Percentiles rank a stretch among this genome's conserved stretches.
phyloP scores from a whole-genome alignment of 2,329 filamentous ascomycete genomes.

The Trichoderma polysporum region DNA sequence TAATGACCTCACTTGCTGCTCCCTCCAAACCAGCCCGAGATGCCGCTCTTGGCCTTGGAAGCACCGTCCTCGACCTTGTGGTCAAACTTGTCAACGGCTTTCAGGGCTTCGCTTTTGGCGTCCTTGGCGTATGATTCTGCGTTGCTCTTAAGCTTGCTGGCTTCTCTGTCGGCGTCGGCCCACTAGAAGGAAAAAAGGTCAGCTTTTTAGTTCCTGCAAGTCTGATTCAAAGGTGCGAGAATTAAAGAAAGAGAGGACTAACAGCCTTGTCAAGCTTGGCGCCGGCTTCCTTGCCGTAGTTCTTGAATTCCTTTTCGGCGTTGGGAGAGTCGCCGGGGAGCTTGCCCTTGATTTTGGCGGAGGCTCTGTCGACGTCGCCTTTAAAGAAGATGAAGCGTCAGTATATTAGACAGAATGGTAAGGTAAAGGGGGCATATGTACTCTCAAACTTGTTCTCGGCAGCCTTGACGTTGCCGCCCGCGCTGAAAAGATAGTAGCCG shows the following conservation, averaged over 20 bases:
- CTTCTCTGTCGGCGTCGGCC: slow-evolving; percentile 62
- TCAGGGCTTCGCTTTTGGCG: slow-evolving; percentile 61
- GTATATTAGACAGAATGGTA: not conserved
- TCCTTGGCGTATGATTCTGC: slow-evolving; percentile 62
- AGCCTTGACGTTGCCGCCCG: slow-evolving; percentile 75
- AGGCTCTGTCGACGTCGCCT: slow-evolving; percentile 76
- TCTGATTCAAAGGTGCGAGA: not conserved
- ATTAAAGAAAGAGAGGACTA: slow-evolving; percentile 37
- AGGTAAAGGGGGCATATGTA: slow-evolving; percentile 42
- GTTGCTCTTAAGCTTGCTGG: slow-evolving; percentile 60
- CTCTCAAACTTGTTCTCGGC: slow-evolving; percentile 87
- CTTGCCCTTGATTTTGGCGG: slow-evolving; percentile 62
- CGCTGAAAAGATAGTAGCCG: slow-evolving; percentile 89
- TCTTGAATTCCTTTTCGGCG: slow-evolving; percentile 62
- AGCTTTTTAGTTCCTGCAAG: not conserved
- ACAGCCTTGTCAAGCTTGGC: slow-evolving; percentile 69
- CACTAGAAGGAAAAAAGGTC: slow-evolving; percentile 25
- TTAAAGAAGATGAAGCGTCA: not conserved
- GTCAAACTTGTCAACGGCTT: slow-evolving; percentile 81
- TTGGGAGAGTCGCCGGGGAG: slow-evolving; percentile 60
- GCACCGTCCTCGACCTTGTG: slow-evolving; percentile 76
- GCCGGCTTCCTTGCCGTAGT: slow-evolving; percentile 49
- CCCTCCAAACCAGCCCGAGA: slow-evolving; percentile 86
- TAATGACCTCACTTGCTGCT: slow-evolving; percentile 39
- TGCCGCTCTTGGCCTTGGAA: slow-evolving; percentile 76